Evolutionary conservation across 768 basidiomycete genomes (phyloP).

Genomic region (Neoboletus magnificus): DNA sequence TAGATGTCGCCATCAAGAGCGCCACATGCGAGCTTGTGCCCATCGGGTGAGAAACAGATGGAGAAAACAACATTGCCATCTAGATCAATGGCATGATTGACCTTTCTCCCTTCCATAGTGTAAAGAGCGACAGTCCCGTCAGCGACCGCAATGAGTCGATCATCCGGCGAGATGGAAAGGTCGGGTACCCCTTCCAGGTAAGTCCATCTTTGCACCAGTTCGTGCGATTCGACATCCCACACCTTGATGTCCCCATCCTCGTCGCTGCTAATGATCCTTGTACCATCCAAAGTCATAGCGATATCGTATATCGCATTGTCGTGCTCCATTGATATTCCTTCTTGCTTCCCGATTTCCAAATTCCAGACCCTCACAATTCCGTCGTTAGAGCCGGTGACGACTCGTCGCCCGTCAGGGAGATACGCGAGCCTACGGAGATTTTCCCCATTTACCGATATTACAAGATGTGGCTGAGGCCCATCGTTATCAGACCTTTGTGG

Average conservation of each 20-base stretch:
- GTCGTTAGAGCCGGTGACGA: no score
- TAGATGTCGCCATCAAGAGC: not conserved
- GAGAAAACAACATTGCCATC: not conserved
- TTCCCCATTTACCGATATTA: no score
- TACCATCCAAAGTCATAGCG: not conserved
- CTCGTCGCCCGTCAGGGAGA: no score
- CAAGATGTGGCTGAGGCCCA: no score
- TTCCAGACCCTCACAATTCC: no score
- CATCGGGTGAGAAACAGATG: not conserved
- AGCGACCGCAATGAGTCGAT: not conserved
- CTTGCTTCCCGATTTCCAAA: no score
- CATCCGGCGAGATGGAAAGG: not conserved
- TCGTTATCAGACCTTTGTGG: no score
- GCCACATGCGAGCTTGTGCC: conserved; percentile 1
- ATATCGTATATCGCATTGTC: no score
- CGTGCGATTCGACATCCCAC: not conserved
- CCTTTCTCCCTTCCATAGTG: not conserved
- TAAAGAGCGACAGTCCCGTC: not conserved
- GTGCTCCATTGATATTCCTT: no score
- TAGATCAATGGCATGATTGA: not conserved
- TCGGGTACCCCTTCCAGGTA: no score
- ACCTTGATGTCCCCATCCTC: not conserved
- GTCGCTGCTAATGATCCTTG: not conserved
- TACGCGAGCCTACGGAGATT: no score
- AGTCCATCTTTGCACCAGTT: not conserved